A percentile compares a stretch with the other conserved stretches of the same genome.
These are phyloP conservation scores for Phylloboletellus chloephorus DNA, from an alignment of 1,284 basidiomycete species.

Conservation along the genomic window DNA sequence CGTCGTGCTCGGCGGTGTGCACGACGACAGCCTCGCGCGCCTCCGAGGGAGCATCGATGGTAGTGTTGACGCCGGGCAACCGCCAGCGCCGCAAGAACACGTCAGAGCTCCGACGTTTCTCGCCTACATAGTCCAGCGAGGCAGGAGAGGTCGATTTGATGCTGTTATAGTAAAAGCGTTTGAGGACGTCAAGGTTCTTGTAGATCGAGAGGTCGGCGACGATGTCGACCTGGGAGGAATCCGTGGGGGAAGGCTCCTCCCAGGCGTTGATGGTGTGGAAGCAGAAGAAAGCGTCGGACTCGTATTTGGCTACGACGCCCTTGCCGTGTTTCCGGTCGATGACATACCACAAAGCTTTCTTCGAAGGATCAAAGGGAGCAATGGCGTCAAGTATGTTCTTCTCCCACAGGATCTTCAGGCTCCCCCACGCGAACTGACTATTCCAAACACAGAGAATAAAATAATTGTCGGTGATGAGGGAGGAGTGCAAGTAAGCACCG, in stretches of 20 bases:
- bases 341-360: slow-evolving; percentile 33
- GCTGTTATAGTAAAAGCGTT: slow-evolving; percentile 24
- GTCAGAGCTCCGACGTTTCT: slow-evolving; percentile 16
- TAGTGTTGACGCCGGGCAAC: slow-evolving; percentile 22
- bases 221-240: slow-evolving; percentile 30
- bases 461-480: slow-evolving; percentile 34
- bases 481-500: slow-evolving; percentile 35
- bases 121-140: slow-evolving; percentile 28
- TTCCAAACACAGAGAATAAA: slow-evolving; percentile 34
- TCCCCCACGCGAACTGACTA: slow-evolving; percentile 28
- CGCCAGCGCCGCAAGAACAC: slow-evolving; percentile 27
- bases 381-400: slow-evolving; percentile 32
- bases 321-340: slow-evolving; percentile 33
- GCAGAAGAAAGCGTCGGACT: slow-evolving; percentile 36
- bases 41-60: slow-evolving; percentile 14
- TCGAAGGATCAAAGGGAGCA: slow-evolving; percentile 28
- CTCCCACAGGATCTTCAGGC: slow-evolving; percentile 29
- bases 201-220: slow-evolving; percentile 36
- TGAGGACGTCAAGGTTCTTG: slow-evolving; percentile 28
- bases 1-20: slow-evolving; percentile 21
- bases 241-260: slow-evolving; percentile 28
- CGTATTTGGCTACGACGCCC: slow-evolving; percentile 35
- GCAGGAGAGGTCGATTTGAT: slow-evolving; percentile 27
- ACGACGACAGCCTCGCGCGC: slow-evolving; percentile 19
- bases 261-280: slow-evolving; percentile 37